Evolutionary conservation across 2,329 filamentous ascomycete species (phyloP).

Genomic region (Pyrenophora graminea): DNA sequence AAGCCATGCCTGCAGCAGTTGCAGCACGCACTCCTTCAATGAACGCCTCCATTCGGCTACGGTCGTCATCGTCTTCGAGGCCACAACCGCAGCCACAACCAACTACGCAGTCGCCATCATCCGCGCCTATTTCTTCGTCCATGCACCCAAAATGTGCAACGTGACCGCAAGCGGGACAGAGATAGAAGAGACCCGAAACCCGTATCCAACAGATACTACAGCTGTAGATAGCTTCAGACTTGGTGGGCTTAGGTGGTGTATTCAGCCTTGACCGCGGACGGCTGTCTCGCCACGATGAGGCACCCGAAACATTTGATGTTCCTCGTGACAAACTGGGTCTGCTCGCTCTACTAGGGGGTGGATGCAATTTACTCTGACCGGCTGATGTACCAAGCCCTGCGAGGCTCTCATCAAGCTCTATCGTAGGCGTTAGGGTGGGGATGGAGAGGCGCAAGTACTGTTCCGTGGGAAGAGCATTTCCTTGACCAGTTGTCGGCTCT

Average conservation of each 20-base stretch:
- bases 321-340: constrained; percentile 34
- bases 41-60: constrained; percentile 34
- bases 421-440: constrained; percentile 24
- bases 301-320: constrained; percentile 33
- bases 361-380: constrained; percentile 21
- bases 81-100: constrained; percentile 38
- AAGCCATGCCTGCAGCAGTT: constrained; percentile 29
- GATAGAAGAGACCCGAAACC: constrained; percentile 41
- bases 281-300: constrained; percentile 22
- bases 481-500: constrained; percentile 20
- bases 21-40: constrained; percentile 35
- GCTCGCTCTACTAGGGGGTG: constrained; percentile 15
- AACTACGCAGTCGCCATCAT: constrained; percentile 39
- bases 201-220: constrained; percentile 48
- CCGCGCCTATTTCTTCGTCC: constrained; percentile 27
- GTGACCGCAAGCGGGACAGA: constrained; percentile 44
- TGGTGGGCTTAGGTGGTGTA: constrained; percentile 13
- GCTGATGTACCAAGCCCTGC: constrained; percentile 23
- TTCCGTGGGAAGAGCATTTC: constrained; percentile 26
- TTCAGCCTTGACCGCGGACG: constrained; percentile 15
- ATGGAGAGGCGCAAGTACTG: constrained; percentile 41
- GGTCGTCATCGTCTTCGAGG: constrained; percentile 32
- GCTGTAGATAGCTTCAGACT: constrained; percentile 32
- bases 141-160: constrained; percentile 46
- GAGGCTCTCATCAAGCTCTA: constrained; percentile 25